A percentile compares a stretch with the other conserved stretches of the same genome.
These are phyloP conservation scores for Bretschneidera sinensis DNA, from an alignment of 345 rosid genomes.

Conservation along the genomic window DNA sequence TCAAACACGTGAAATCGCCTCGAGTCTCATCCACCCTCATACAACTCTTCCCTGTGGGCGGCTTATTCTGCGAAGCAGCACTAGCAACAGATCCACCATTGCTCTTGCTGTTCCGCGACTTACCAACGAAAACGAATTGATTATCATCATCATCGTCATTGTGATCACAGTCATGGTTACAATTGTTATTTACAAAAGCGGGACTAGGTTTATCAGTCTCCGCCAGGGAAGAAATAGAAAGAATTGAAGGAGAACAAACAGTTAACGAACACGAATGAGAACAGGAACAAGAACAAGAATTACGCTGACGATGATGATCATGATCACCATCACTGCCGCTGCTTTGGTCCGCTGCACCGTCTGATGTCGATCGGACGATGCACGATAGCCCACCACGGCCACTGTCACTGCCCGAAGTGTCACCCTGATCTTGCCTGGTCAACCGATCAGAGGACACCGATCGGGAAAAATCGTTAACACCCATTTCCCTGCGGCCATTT, in stretches of 20 bases:
- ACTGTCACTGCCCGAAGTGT: slow-evolving; percentile 12
- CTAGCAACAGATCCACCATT: slow-evolving; percentile 8
- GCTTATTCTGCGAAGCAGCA: slow-evolving; percentile 23
- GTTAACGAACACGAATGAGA: slow-evolving; percentile 34
- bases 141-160: slow-evolving; percentile 3
- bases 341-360: slow-evolving; percentile 21
- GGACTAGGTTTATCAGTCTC: slow-evolving; percentile 14
- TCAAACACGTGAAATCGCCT: slow-evolving; percentile 11
- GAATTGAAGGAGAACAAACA: slow-evolving; percentile 32
- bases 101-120: slow-evolving; percentile 18
- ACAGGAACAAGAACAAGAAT: no score
- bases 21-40: slow-evolving; percentile 26
- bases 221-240: slow-evolving; percentile 24
- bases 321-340: slow-evolving; percentile 15
- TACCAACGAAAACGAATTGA: slow-evolving; percentile 4
- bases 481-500: slow-evolving; percentile 8
- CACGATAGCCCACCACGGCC: slow-evolving; percentile 1
- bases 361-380: slow-evolving; percentile 53
- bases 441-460: slow-evolving; percentile 42
- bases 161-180: slow-evolving; percentile 9
- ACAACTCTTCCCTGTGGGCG: slow-evolving; percentile 25
- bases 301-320: slow-evolving; percentile 24
- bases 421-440: slow-evolving; percentile 19
- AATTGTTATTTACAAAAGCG: slow-evolving; percentile 27
- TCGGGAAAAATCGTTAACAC: slow-evolving; percentile 27